These are phyloP conservation scores for Ophiostoma pallidulum DNA, from an alignment of 2,329 filamentous ascomycete species.

Conservation along the genomic window DNA sequence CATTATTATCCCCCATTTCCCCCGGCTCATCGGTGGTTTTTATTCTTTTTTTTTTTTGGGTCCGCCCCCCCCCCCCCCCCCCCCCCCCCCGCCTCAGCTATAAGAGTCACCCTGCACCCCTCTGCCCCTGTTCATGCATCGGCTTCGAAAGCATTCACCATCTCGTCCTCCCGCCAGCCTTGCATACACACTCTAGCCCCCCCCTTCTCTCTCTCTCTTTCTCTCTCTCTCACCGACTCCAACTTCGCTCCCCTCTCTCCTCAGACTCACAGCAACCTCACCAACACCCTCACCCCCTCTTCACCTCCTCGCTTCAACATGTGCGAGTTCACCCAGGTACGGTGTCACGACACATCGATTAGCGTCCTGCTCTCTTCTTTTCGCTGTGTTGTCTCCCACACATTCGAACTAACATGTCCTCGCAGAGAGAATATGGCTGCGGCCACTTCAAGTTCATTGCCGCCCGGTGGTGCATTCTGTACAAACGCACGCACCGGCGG, in stretches of 20 bases:
- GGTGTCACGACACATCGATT: slow-evolving; percentile 11
- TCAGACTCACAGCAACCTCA: not conserved
- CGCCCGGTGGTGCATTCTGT: slow-evolving; percentile 26
- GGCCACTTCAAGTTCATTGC: slow-evolving; percentile 29
- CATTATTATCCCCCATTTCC: not conserved
- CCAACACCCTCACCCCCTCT: not conserved
- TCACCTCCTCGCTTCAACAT: slow-evolving; percentile 23
- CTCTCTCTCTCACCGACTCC: no score
- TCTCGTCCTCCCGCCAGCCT: no score
- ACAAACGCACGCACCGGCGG: slow-evolving; percentile 25
- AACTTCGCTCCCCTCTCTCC: no score
- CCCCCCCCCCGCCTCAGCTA: not conserved
- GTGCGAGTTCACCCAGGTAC: slow-evolving; percentile 44
- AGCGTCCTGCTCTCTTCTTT: no score
- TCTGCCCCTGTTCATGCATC: not conserved
- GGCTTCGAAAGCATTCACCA: no score
- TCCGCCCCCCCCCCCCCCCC: no score
- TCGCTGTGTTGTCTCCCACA: no score
- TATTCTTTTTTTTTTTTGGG: not conserved
- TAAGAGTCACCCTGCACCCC: not conserved
- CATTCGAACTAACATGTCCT: not conserved
- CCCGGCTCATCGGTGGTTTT: not conserved
- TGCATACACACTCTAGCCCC: no score
- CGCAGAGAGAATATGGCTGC: slow-evolving; percentile 24
- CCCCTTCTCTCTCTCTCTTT: no score